phyloP scores from a whole-genome alignment of 1,139 yeast species.

The Lodderomyces orthopsilosis region DNA sequence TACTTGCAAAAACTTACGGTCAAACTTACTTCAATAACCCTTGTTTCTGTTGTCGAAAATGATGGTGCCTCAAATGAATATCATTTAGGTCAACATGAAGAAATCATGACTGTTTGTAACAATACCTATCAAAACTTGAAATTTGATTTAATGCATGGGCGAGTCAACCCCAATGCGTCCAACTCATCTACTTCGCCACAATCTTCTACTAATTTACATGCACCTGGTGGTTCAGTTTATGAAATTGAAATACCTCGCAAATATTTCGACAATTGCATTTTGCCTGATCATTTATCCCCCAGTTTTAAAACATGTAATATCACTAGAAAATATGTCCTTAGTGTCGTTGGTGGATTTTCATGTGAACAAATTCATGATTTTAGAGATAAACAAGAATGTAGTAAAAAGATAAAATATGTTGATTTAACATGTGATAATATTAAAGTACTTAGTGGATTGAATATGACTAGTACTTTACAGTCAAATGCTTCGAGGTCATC shows the following conservation, averaged over 20 bases:
- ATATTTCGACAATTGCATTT: conserved; percentile 36
- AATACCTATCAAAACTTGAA: conserved; percentile 34
- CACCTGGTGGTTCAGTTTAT: conserved; percentile 20
- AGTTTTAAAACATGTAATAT: conserved; percentile 60
- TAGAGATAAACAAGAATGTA: conserved; percentile 18
- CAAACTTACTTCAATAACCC: conserved; percentile 32
- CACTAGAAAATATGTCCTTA: conserved; percentile 43
- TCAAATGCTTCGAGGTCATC: conserved; percentile 17
- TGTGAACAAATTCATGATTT: conserved; percentile 26
- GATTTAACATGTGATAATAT: conserved; percentile 37
- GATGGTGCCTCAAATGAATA: conserved; percentile 25
- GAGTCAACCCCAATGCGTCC: conserved; percentile 26
- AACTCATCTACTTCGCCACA: conserved; percentile 10
- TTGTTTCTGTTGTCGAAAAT: conserved; percentile 34
- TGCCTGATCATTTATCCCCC: conserved; percentile 54
- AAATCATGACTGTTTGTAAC: conserved; percentile 28
- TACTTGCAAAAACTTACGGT: conserved; percentile 39
- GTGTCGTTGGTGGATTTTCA: conserved; percentile 46
- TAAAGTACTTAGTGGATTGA: conserved; percentile 42
- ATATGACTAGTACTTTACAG: conserved; percentile 24
- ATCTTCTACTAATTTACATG: conserved; percentile 7
- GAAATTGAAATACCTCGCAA: conserved; percentile 49
- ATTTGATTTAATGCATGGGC: conserved; percentile 40
- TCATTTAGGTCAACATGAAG: conserved; percentile 31
- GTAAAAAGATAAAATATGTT: conserved; percentile 24